These are phyloP conservation scores for Thelonectria olida DNA, from an alignment of 2,329 filamentous ascomycete genomes.

Conservation along the genomic window DNA sequence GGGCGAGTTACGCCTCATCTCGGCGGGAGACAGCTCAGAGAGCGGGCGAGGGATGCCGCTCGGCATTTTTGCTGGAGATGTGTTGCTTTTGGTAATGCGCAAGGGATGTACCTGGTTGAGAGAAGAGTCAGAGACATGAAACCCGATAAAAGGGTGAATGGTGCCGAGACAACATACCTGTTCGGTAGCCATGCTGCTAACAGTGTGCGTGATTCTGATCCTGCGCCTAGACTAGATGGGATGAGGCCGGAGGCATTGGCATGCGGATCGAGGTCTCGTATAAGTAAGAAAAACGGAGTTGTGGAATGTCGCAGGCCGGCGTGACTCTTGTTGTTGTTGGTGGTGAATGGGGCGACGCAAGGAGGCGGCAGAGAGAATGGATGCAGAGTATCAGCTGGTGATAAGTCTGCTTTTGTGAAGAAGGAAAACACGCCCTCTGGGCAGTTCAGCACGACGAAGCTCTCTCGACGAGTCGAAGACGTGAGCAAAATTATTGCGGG, in stretches of 20 bases:
- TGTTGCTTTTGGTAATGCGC: constrained; percentile 77
- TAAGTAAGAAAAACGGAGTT: constrained; percentile 31
- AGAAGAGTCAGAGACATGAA: constrained; percentile 35
- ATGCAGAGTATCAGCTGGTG: constrained; percentile 38
- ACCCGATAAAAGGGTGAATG: constrained; percentile 25
- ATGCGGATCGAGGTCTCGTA: constrained; percentile 35
- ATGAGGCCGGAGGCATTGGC: constrained; percentile 47
- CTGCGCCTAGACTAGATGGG: constrained; percentile 32
- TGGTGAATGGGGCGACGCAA: constrained; percentile 12
- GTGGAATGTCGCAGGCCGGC: constrained; percentile 44
- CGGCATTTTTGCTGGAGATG: constrained; percentile 71
- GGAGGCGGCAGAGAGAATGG: constrained; percentile 24
- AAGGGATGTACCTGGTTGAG: constrained; percentile 74
- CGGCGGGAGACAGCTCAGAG: constrained; percentile 87
- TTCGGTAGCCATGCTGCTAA: constrained; percentile 50
- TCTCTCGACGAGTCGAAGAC: constrained; percentile 37
- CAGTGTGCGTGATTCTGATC: constrained; percentile 27
- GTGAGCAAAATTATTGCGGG: constrained; percentile 34
- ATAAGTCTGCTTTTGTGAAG: constrained; percentile 32
- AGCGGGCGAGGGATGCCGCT: constrained; percentile 76
- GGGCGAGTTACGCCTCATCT: constrained; percentile 89
- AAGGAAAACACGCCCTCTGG: constrained; percentile 36
- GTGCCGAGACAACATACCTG: constrained; percentile 45
- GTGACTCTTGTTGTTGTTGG: constrained; percentile 14
- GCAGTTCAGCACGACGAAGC: constrained; percentile 30